These are phyloP conservation scores for Cryptosporidium felis DNA, from an alignment of 169 alveolate genomes.

Conservation along the genomic window DNA sequence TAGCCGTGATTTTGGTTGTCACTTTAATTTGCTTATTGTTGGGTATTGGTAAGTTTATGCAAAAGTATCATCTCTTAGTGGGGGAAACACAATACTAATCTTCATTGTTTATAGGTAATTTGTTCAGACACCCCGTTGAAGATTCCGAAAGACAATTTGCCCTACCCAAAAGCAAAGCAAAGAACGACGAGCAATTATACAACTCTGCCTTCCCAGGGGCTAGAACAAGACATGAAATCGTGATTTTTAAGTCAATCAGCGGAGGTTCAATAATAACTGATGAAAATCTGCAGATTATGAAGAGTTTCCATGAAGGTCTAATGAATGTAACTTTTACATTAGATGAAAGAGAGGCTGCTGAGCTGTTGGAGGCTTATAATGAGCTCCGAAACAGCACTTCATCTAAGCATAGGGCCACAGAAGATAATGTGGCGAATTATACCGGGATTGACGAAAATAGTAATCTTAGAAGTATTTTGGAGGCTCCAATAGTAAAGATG, in stretches of 20 bases:
- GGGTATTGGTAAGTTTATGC: conserved; percentile 55
- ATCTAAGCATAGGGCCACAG: conserved; percentile 56
- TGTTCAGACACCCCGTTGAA: conserved; percentile 64
- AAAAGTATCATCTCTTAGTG: background rate
- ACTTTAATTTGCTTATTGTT: conserved; percentile 49
- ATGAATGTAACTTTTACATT: conserved; percentile 58
- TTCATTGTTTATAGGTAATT: conserved; percentile 63
- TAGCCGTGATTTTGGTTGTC: conserved; percentile 11
- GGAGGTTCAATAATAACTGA: conserved; percentile 51
- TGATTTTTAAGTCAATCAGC: conserved; percentile 27
- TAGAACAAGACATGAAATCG: conserved; percentile 61
- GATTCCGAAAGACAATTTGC: conserved; percentile 69
- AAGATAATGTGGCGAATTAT: background rate
- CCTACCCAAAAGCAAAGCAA: conserved; percentile 60
- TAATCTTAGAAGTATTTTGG: conserved; percentile 30
- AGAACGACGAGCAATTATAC: conserved; percentile 26
- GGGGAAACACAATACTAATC: no score
- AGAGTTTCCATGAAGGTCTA: conserved; percentile 59
- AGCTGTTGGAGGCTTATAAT: conserved; percentile 58
- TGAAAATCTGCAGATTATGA: conserved; percentile 51
- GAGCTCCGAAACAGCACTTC: conserved; percentile 58
- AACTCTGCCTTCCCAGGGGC: conserved; percentile 71
- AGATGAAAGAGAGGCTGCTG: conserved; percentile 25
- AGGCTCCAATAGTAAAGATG: conserved; percentile 11
- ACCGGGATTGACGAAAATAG: background rate